Conservation (phyloP, 768 basidiomycete genomes). For the Auriscalpium vulgare region DNA sequence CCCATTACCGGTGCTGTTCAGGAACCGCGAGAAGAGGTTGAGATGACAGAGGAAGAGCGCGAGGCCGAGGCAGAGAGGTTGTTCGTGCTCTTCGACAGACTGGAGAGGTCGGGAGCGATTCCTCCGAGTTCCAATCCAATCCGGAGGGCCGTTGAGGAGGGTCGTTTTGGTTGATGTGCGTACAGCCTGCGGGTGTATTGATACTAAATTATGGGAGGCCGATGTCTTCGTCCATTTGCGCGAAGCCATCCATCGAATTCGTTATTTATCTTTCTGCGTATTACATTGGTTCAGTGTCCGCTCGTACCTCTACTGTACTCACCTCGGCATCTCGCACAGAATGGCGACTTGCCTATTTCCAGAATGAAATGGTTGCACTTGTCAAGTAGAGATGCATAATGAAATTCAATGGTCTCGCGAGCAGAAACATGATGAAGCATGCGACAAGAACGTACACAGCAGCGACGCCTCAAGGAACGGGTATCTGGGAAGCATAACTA, state of each 20-base stretch:
- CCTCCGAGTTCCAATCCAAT: conserved; percentile 63
- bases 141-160: conserved; percentile 56
- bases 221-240: too few species aligned
- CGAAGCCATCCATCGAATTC: too few species aligned
- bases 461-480: too few species aligned
- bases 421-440: neutral
- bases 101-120: conserved; percentile 70
- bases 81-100: conserved; percentile 83
- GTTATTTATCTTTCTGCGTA: too few species aligned
- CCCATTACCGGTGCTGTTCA: conserved; percentile 80
- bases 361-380: neutral
- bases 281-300: too few species aligned
- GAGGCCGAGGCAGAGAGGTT: conserved; percentile 88
- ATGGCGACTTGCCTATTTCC: neutral
- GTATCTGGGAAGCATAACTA: neutral
- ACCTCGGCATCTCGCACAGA: neutral
- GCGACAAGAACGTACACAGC: neutral
- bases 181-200: too few species aligned
- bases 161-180: conserved; percentile 22
- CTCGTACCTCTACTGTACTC: neutral
- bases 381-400: neutral
- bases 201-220: neutral
- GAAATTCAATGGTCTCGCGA: neutral
- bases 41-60: conserved; percentile 95
- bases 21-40: conserved; percentile 26